Percentiles rank a stretch among this genome's conserved stretches.
phyloP scores from a whole-genome alignment of 176 grass and related monocot genomes.

The bread wheat (Triticum aestivum) region IWGSC_CS_RefSeq_v2.1 NC_057801.1:61250696-61251195 shows the following conservation, averaged over 20 bases:
- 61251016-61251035: slow-evolving; percentile 96
- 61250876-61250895: slow-evolving; percentile 48
- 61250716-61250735: slow-evolving; percentile 14
- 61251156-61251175: background rate
- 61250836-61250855: slow-evolving; percentile 92
- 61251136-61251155: background rate
- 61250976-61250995: slow-evolving; percentile 93
- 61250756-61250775: slow-evolving; percentile 93
- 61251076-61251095: slow-evolving; percentile 5
- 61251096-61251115: background rate
- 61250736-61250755: slow-evolving; percentile 81
- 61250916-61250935: slow-evolving; percentile 19
- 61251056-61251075: background rate
- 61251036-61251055: slow-evolving; percentile 84
- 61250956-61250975: slow-evolving; percentile 99
- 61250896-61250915: background rate
- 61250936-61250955: slow-evolving; percentile 33
- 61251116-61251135: background rate
- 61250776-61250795: slow-evolving; percentile 99
- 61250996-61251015: slow-evolving; percentile 96
- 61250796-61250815: slow-evolving; percentile 94
- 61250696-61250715: background rate
- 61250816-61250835: slow-evolving; percentile 98
- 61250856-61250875: slow-evolving; percentile 96
- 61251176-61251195: background rate